phyloP scores from a whole-genome alignment of 371 early-diverging fungal genomes.

The Apophysomyces sp. region DNA sequence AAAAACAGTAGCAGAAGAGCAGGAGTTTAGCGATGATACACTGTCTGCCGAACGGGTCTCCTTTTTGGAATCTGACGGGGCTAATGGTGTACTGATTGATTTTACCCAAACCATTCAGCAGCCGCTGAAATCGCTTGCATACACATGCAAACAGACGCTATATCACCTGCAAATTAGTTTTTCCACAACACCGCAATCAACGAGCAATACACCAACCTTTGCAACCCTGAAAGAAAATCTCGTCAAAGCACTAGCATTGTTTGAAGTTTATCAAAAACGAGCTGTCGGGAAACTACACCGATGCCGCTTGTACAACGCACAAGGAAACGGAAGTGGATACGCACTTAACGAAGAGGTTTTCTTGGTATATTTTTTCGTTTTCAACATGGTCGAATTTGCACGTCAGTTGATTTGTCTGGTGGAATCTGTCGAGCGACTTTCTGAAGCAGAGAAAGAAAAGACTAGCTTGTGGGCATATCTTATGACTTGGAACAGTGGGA shows the following conservation, averaged over 20 bases:
- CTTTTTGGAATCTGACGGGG: too few relatives aligned
- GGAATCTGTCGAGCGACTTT: slow-evolving; percentile 46
- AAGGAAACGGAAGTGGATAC: not conserved
- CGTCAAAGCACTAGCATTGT: slow-evolving; percentile 42
- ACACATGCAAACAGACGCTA: slow-evolving; percentile 63
- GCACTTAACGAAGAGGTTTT: slow-evolving; percentile 65
- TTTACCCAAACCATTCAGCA: slow-evolving; percentile 59
- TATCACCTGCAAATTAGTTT: slow-evolving; percentile 50
- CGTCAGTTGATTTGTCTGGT: slow-evolving; percentile 59
- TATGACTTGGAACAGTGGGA: not conserved
- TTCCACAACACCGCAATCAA: not conserved
- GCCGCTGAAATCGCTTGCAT: slow-evolving; percentile 61
- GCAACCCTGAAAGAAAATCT: slow-evolving; percentile 29
- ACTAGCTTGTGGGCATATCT: slow-evolving; percentile 6
- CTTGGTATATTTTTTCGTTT: slow-evolving; percentile 75
- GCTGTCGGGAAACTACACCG: slow-evolving; percentile 31
- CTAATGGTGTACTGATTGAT: slow-evolving; percentile 41
- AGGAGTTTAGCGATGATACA: not conserved
- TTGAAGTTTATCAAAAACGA: slow-evolving; percentile 39
- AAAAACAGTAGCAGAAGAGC: slow-evolving; percentile 13
- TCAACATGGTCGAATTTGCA: slow-evolving; percentile 73
- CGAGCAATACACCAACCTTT: slow-evolving; percentile 19
- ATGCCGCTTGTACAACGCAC: not conserved
- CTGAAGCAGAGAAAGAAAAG: slow-evolving; percentile 6
- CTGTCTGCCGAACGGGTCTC: too few relatives aligned